phyloP scores from a whole-genome alignment of 2,329 filamentous ascomycete species.

The Aspergillus fischeri region DNA sequence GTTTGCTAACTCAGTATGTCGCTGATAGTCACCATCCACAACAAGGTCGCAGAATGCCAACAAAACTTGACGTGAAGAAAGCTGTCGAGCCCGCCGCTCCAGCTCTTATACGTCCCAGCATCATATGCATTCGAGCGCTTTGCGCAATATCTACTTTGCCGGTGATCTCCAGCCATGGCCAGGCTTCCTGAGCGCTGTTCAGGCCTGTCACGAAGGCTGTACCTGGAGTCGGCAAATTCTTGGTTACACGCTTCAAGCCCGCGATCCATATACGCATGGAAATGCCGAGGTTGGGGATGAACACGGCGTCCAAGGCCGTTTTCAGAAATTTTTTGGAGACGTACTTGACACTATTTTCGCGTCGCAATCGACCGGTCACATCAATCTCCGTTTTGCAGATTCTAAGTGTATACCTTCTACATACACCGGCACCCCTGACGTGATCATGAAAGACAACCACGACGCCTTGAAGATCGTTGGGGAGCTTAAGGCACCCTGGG shows the following conservation, averaged over 20 bases:
- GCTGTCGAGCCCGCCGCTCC: neutral
- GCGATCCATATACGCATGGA: neutral
- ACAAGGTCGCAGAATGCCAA: neutral
- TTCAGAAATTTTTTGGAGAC: neutral
- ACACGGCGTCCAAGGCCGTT: neutral
- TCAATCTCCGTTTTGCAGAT: neutral
- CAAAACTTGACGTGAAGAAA: neutral
- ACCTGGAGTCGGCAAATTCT: neutral
- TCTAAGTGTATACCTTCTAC: neutral
- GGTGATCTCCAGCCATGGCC: neutral
- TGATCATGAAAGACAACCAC: neutral
- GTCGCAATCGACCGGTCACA: neutral
- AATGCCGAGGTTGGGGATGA: neutral
- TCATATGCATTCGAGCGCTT: neutral
- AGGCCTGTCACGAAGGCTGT: neutral
- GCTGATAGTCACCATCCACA: too few species aligned
- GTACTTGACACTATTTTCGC: neutral
- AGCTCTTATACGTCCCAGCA: neutral
- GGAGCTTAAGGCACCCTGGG: neutral
- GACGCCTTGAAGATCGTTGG: neutral
- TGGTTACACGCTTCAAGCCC: neutral
- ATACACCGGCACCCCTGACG: neutral
- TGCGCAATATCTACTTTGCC: neutral
- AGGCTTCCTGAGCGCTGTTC: neutral
- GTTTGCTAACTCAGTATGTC: too few species aligned